phyloP scores from a whole-genome alignment of 257 asterid species.

The Nicotiana knightiana region DNA sequence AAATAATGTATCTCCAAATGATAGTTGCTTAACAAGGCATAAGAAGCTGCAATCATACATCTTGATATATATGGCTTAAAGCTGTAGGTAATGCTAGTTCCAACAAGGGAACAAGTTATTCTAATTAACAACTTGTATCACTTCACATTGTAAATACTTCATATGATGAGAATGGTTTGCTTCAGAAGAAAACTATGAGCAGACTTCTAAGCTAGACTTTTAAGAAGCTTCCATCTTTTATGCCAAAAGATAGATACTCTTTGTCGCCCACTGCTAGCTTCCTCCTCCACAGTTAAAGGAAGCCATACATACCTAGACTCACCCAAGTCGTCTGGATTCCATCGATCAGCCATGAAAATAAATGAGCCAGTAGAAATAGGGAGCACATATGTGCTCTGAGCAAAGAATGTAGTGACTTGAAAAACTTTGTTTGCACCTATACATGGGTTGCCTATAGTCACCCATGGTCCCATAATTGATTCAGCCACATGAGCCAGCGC shows the following conservation, averaged over 20 bases:
- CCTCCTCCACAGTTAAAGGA: conserved; percentile 51
- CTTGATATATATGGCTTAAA: background rate
- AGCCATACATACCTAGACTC: conserved; percentile 79
- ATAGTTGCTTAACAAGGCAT: no score
- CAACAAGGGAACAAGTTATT: background rate
- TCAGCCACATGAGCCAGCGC: conserved; percentile 70
- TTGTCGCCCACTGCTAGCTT: conserved; percentile 34
- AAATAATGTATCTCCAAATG: background rate
- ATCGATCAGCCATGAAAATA: conserved; percentile 72
- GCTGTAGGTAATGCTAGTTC: background rate
- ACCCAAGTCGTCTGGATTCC: conserved; percentile 53
- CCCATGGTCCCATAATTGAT: conserved; percentile 72
- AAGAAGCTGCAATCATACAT: conserved; percentile 3
- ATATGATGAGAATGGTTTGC: background rate
- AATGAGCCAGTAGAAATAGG: conserved; percentile 52
- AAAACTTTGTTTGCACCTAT: conserved; percentile 58
- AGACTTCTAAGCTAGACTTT: background rate
- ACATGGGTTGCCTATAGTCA: conserved; percentile 72
- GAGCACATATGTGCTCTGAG: conserved; percentile 60
- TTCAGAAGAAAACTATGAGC: background rate
- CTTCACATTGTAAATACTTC: background rate
- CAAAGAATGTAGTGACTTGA: conserved; percentile 51
- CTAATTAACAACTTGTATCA: background rate
- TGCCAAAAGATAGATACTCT: conserved; percentile 71
- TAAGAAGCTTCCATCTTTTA: conserved; percentile 49